Evolutionary conservation across 2,329 filamentous ascomycete genomes (phyloP).

Genomic region (Aureobasidium zeae): DNA sequence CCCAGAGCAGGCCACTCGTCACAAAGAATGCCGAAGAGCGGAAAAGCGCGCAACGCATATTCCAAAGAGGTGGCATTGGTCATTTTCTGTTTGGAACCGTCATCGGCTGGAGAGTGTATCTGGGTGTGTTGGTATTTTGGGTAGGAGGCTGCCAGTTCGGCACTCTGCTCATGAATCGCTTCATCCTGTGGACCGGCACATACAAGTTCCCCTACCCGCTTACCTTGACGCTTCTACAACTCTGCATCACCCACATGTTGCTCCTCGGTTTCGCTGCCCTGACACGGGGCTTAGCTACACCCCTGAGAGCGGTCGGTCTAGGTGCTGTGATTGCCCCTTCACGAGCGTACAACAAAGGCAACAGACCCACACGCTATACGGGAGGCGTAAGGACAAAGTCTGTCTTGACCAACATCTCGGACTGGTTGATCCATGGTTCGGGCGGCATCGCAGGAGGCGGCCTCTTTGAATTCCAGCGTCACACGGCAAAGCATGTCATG

Average conservation of each 20-base stretch:
- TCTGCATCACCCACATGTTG: constrained; percentile 42
- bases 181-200: constrained; percentile 38
- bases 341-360: constrained; percentile 17
- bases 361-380: constrained; percentile 19
- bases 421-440: constrained; percentile 33
- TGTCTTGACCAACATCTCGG: constrained; percentile 21
- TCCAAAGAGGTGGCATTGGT: constrained; percentile 37
- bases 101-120: constrained; percentile 40
- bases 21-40: constrained; percentile 25
- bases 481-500: constrained; percentile 39
- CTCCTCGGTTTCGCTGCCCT: constrained; percentile 40
- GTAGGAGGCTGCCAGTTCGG: constrained; percentile 40
- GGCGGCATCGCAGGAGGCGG: constrained; percentile 46
- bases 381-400: constrained; percentile 20
- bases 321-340: constrained; percentile 38
- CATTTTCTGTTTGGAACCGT: constrained; percentile 40
- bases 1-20: constrained; percentile 33
- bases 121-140: constrained; percentile 41
- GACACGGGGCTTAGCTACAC: constrained; percentile 36
- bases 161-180: constrained; percentile 42
- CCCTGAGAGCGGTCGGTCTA: constrained; percentile 36
- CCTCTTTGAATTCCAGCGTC: constrained; percentile 43
- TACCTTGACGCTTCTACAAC: constrained; percentile 42
- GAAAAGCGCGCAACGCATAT: constrained; percentile 22
- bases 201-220: constrained; percentile 42